Conservation (phyloP, 2,329 filamentous ascomycete genomes). For the Diaporthe australafricana region DNA sequence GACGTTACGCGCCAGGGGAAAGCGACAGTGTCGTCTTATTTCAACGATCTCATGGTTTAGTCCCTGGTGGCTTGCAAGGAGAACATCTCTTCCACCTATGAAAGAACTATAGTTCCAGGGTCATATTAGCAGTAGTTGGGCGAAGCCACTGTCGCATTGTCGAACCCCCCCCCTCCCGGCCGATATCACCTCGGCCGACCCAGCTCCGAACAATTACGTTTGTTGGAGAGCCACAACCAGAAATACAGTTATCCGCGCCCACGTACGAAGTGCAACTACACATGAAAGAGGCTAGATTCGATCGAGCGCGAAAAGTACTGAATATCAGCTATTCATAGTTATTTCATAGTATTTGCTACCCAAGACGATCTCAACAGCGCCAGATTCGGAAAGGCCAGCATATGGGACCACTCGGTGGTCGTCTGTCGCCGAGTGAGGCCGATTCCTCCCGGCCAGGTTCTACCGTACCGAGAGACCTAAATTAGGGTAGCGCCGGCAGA, state of each 20-base stretch:
- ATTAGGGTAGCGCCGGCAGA: neutral
- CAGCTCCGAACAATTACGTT: neutral
- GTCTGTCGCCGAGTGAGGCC: neutral
- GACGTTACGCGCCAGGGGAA: neutral
- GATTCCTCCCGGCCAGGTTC: neutral
- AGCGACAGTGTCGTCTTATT: neutral
- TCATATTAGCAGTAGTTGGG: neutral
- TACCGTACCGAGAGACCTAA: neutral
- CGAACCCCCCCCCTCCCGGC: neutral
- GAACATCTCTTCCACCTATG: neutral
- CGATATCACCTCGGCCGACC: constrained; percentile 13
- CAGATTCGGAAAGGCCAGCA: neutral
- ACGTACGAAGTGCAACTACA: neutral
- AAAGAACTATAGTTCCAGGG: neutral
- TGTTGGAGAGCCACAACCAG: neutral
- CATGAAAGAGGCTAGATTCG: neutral
- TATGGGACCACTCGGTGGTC: neutral
- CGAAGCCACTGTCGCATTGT: neutral
- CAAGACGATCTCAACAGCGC: neutral
- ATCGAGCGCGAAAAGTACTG: neutral
- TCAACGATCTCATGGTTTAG: neutral
- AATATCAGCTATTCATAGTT: too few species aligned
- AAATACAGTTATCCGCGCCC: neutral
- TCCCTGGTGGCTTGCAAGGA: constrained; percentile 1
- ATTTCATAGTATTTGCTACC: neutral